phyloP scores from a whole-genome alignment of 2,329 filamentous ascomycete species.

The Fusarium secorum region DNA sequence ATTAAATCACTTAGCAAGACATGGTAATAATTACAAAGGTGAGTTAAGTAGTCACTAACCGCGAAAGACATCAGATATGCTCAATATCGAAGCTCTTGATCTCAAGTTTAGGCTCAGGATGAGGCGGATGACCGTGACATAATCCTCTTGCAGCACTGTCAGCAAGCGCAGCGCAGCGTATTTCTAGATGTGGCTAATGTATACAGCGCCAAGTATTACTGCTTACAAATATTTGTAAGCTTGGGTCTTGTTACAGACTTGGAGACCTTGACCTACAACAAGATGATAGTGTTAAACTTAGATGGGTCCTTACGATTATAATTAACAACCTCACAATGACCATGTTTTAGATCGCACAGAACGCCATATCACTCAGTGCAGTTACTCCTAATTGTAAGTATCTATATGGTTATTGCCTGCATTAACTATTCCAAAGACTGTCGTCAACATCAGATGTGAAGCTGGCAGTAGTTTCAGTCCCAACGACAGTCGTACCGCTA shows the following conservation, averaged over 20 bases:
- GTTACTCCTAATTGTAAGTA: rapidly evolving
- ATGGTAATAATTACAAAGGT: neutral
- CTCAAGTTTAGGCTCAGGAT: too few species aligned
- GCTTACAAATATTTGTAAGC: rapidly evolving
- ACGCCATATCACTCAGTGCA: neutral
- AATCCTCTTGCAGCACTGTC: neutral
- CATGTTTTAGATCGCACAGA: neutral
- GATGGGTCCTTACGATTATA: rapidly evolving
- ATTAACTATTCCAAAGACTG: neutral
- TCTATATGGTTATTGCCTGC: rapidly evolving
- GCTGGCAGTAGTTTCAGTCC: neutral
- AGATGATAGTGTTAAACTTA: neutral
- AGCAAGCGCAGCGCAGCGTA: neutral
- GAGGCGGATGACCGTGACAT: neutral
- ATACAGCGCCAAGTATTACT: neutral
- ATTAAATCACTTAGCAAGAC: neutral
- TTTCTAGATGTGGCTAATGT: neutral
- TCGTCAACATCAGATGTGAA: neutral
- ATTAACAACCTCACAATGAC: neutral
- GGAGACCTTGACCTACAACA: neutral
- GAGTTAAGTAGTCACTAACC: rapidly evolving
- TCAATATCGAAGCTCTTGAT: neutral
- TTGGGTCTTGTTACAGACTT: neutral
- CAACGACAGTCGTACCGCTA: neutral
- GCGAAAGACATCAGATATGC: neutral